phyloP scores from a whole-genome alignment of 2,329 filamentous ascomycete species.

The Tricladium varicosporioides region DNA sequence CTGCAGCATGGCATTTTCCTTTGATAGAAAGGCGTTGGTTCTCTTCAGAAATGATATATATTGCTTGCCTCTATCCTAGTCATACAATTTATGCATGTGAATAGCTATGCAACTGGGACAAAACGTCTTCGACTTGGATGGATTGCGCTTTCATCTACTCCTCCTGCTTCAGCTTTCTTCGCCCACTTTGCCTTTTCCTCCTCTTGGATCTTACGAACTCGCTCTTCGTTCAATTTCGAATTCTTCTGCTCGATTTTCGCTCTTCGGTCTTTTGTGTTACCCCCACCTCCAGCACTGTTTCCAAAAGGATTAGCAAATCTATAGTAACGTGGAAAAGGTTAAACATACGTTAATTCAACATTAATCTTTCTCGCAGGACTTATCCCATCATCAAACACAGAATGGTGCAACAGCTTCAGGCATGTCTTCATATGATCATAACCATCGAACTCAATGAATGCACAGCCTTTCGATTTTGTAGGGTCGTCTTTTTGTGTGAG shows the following conservation, averaged over 20 bases:
- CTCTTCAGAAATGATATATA: no score
- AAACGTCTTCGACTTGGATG: conserved; percentile 30
- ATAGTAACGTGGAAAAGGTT: neutral
- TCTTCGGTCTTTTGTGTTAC: conserved; percentile 68
- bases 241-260: conserved; percentile 86
- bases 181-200: conserved; percentile 27
- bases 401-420: conserved; percentile 87
- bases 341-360: conserved; percentile 79
- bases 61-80: no score
- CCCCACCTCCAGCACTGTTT: conserved; percentile 75
- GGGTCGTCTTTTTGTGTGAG: conserved; percentile 64
- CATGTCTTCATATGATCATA: conserved; percentile 92
- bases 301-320: neutral
- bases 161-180: conserved; percentile 14
- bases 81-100: no score
- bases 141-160: conserved; percentile 28
- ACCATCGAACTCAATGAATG: conserved; percentile 84
- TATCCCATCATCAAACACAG: conserved; percentile 61
- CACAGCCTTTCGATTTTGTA: conserved; percentile 69
- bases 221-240: conserved; percentile 68
- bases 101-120: conserved; percentile 15
- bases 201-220: conserved; percentile 27
- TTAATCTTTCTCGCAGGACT: conserved; percentile 73
- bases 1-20: conserved; percentile 7
- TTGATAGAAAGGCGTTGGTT: no score